phyloP scores from a whole-genome alignment of 805 yeast genomes.

The Candida methanosorbosa region DNA sequence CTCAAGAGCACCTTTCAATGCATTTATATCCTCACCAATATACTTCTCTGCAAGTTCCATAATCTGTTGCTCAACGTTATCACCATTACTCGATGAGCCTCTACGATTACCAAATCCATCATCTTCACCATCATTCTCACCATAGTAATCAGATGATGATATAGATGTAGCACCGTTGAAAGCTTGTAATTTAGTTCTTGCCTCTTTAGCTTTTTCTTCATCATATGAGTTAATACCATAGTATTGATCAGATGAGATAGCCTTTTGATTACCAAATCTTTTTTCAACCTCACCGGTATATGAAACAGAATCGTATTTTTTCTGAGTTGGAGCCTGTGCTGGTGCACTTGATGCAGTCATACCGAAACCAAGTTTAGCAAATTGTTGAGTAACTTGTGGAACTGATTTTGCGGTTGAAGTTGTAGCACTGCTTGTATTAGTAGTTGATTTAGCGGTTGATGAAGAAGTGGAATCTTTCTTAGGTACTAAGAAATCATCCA shows the following conservation, averaged over 20 bases:
- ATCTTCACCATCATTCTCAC: slow-evolving; percentile 36
- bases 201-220: slow-evolving; percentile 70
- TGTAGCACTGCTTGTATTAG: slow-evolving; percentile 8
- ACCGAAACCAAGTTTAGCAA: slow-evolving; percentile 85
- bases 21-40: slow-evolving; percentile 78
- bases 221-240: slow-evolving; percentile 87
- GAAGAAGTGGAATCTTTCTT: slow-evolving; percentile 2
- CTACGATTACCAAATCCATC: slow-evolving; percentile 21
- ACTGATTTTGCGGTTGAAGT: slow-evolving; percentile 6
- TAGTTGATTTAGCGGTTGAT: slow-evolving; percentile 7
- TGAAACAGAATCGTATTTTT: slow-evolving; percentile 24
- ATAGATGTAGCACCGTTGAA: slow-evolving; percentile 85
- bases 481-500: slow-evolving; percentile 9
- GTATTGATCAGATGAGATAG: slow-evolving; percentile 90
- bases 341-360: slow-evolving; percentile 63
- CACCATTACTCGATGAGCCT: slow-evolving; percentile 22
- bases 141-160: slow-evolving; percentile 88
- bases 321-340: slow-evolving; percentile 23
- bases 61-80: slow-evolving; percentile 43
- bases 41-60: slow-evolving; percentile 61
- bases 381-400: slow-evolving; percentile 51
- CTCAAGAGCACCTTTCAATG: slow-evolving; percentile 84
- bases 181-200: slow-evolving; percentile 67
- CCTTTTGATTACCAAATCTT: slow-evolving; percentile 85
- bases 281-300: slow-evolving; percentile 69